Evolutionary conservation across 257 asterid genomes (phyloP), one percentile per base, ranked within the genome.

Genomic region (Gardenia jasminoides): DNA sequence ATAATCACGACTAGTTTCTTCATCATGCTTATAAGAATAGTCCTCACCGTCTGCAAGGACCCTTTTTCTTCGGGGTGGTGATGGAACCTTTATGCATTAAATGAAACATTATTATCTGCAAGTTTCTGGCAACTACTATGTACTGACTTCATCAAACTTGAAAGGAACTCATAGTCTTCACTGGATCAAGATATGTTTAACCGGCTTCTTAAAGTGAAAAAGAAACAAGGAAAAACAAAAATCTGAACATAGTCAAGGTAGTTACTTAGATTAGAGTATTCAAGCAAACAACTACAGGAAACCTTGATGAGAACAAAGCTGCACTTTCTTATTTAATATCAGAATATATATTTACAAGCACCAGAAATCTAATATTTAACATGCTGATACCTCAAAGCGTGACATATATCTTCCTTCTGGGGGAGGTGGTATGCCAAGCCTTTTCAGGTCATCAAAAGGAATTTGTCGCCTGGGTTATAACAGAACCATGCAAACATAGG

Each of bases 321-420:
- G 68, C 81, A 69, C 10, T 59, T 36, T 65, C 15, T 36, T 46
- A n/a, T 31, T 54, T 54, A 54, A 3, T 16, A 20, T 46, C 28
- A 44, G 59, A 22, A n/a, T n/a, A 17, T 36, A 17, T 36, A 22
- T 10, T 22, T 26, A 12, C n/a, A 62, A 31, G 20, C 67, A 28
- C 59, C 9, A 46, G 54, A 31, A 72, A n/a, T 47, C n/a, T 36
- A 44, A 67, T 62, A 44, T 47, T 61, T 61, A 30, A 30, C 70
- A 56, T 64, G 46, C 47, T 52, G 31, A 67, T 72, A 92, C 97
- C 96, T 93, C 89, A 87, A 86, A 89, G 54, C 97, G 95, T 6
- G 97, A 85, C 95, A 85, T 86, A 80, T 93, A 96, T 85, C 92
- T 90, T 82, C 96, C 97, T 82, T 90, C 97, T 1, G 98, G 98